These are phyloP conservation scores for Mariannaea sp. DNA, from an alignment of 2,329 filamentous ascomycete species.

Conservation along the genomic window DNA sequence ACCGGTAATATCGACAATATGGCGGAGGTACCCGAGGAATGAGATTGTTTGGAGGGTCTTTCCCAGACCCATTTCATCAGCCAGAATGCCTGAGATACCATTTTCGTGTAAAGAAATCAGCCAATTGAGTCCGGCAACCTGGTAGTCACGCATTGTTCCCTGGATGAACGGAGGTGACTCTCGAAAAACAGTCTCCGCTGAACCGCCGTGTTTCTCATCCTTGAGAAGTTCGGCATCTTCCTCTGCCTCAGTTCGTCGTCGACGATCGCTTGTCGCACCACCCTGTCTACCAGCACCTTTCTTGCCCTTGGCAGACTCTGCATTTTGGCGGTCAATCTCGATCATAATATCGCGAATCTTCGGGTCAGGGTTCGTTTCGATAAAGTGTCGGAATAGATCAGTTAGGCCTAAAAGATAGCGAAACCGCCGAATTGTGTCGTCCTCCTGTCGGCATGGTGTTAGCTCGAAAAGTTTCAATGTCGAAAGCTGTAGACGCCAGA, in stretches of 20 bases:
- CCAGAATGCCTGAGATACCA: slow-evolving; percentile 95
- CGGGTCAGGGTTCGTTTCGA: slow-evolving; percentile 95
- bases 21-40: slow-evolving; percentile 92
- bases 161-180: slow-evolving; percentile 92
- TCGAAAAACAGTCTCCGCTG: slow-evolving; percentile 87
- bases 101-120: slow-evolving; percentile 97
- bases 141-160: slow-evolving; percentile 93
- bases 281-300: slow-evolving; percentile 80
- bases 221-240: slow-evolving; percentile 88
- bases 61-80: slow-evolving; percentile 97
- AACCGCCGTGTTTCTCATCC: slow-evolving; percentile 86
- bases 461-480: slow-evolving; percentile 1
- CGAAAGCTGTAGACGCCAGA: background rate
- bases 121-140: slow-evolving; percentile 95
- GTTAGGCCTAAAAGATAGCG: slow-evolving; percentile 93
- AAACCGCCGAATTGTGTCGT: slow-evolving; percentile 93
- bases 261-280: slow-evolving; percentile 77
- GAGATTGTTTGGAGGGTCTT: slow-evolving; percentile 98
- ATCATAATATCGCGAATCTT: slow-evolving; percentile 92
- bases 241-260: slow-evolving; percentile 92
- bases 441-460: slow-evolving; percentile 63
- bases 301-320: slow-evolving; percentile 70
- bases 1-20: slow-evolving; percentile 85
- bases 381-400: slow-evolving; percentile 97
- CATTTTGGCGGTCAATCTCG: slow-evolving; percentile 93